Conservation (phyloP, 2,329 filamentous ascomycete species). For the Beauveria asiatica region DNA sequence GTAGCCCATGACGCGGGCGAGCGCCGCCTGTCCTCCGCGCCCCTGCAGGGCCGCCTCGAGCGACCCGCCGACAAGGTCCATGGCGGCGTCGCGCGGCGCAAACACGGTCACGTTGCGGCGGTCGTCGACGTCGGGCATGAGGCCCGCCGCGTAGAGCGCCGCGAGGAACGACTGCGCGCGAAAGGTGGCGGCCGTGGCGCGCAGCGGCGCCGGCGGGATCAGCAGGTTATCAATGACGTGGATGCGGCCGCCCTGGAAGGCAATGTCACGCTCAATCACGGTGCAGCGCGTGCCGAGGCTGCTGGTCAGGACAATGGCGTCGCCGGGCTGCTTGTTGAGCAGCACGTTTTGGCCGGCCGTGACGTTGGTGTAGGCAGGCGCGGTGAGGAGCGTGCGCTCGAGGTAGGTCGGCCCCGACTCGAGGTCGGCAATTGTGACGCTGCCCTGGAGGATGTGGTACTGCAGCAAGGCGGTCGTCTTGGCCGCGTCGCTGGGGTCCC, state of each 20-base stretch:
- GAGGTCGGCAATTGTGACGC: slow-evolving; percentile 33
- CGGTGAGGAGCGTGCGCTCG: slow-evolving; percentile 34
- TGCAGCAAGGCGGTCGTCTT: slow-evolving; percentile 43
- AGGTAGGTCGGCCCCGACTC: slow-evolving; percentile 29
- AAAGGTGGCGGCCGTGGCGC: slow-evolving; percentile 42
- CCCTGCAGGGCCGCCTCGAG: slow-evolving; percentile 20
- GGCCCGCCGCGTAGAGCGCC: slow-evolving; percentile 22
- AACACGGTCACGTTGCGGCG: slow-evolving; percentile 50
- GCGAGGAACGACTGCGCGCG: slow-evolving; percentile 32
- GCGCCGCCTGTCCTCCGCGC: slow-evolving; percentile 27
- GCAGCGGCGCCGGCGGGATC: slow-evolving; percentile 37
- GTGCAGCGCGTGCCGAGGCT: slow-evolving; percentile 37
- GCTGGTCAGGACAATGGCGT: slow-evolving; percentile 40
- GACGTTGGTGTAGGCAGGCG: slow-evolving; percentile 37
- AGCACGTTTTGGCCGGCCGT: slow-evolving; percentile 41
- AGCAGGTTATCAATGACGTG: slow-evolving; percentile 45
- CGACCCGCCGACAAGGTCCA: slow-evolving; percentile 46
- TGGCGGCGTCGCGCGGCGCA: slow-evolving; percentile 52
- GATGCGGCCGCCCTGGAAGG: slow-evolving; percentile 40
- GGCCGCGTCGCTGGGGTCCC: slow-evolving; percentile 33
- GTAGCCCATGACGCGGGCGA: slow-evolving; percentile 50
- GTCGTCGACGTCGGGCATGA: slow-evolving; percentile 33
- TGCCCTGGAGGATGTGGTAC: slow-evolving; percentile 53
- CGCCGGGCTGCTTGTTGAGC: slow-evolving; percentile 33
- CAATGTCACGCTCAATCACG: slow-evolving; percentile 34